Evolutionary conservation across 164 flowering plant species (phyloP).

Genomic region (Chimonanthus salicifolius): DNA sequence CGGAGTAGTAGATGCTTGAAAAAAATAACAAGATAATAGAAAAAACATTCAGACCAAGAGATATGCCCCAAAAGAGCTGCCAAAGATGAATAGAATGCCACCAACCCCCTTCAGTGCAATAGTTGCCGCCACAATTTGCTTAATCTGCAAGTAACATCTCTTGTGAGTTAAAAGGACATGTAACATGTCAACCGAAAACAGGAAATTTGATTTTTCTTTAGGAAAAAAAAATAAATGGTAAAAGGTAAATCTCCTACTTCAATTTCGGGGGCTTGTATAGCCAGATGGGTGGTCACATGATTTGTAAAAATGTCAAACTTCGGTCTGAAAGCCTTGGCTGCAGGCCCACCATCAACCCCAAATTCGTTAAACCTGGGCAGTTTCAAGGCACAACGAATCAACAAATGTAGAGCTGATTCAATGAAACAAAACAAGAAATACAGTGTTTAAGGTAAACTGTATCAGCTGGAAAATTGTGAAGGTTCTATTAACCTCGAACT

Average conservation of each 20-base stretch:
- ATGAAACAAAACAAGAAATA: too few relatives aligned
- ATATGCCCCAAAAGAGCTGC: constrained; percentile 62
- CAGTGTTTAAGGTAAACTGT: too few relatives aligned
- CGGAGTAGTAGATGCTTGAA: too few relatives aligned
- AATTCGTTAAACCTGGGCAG: constrained; percentile 41
- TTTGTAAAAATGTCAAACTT: constrained; percentile 26
- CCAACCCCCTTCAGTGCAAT: constrained; percentile 58
- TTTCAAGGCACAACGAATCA: not conserved
- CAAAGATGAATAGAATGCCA: constrained; percentile 63
- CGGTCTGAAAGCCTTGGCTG: constrained; percentile 36
- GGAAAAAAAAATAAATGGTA: not conserved
- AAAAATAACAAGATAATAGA: not conserved
- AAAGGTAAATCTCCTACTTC: not conserved
- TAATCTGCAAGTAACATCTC: constrained; percentile 32
- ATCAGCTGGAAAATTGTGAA: too few relatives aligned
- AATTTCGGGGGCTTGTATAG: not conserved
- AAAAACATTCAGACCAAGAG: constrained; percentile 46
- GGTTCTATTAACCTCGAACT: too few relatives aligned
- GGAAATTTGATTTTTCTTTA: not conserved
- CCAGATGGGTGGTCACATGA: constrained; percentile 12
- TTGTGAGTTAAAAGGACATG: not conserved
- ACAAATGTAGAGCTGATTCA: not conserved
- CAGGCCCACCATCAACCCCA: constrained; percentile 50
- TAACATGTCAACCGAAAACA: not conserved
- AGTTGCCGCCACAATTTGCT: constrained; percentile 33